Evolutionary conservation across 73 alveolate genomes (phyloP), one percentile per base, ranked within the genome.

Genomic region (Tetrahymena elliotti): DNA sequence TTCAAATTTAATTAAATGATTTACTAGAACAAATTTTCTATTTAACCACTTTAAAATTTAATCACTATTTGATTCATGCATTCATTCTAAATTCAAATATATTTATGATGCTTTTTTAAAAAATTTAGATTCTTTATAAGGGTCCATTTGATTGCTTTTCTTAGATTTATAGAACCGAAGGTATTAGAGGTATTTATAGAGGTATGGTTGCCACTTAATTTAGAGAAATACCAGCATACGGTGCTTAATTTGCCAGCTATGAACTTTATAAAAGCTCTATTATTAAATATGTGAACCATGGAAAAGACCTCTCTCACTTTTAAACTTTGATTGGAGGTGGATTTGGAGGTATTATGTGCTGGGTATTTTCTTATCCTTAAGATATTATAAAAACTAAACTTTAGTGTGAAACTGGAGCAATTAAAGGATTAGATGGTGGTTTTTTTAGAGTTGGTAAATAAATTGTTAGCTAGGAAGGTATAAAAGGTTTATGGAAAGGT

Each of bases 401-500:
- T 35, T 93, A 96, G 54, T 95, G 96, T 38, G 95, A 83, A 54
- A 95, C 95, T 53, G 93, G 94, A 18, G 92, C 96, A 33, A 88
- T 13, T 20, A 47, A 95, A 38, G 68, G 37, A 16, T 52, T 82
- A 8, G 98, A 96, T 93, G 98, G 98, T 16, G 98, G 98, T 12
- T 95, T 96, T 35, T 6, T 95, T 47, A 94, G 92, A 38, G 95
- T 97, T 41, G 96, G 95, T 0, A 82, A 84, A 40, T 52, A 96
- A 54, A 93, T 96, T 34, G 38, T 93, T 9, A 52, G 84, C 15
- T 35, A 84, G 31, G 98, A 95, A 13, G 98, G 97, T n/a, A 35
- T 95, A 7, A 84, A 37, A 22, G 96, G 96, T 34, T 96, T 96
- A 40, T 96, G 98, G 98, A 95, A 93, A 88, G 98, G 98, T 22